Percentiles rank a stretch among this genome's conserved stretches.
phyloP scores from a whole-genome alignment of 2,329 filamentous ascomycete genomes.

The Pyrenophora seminiperda region DNA sequence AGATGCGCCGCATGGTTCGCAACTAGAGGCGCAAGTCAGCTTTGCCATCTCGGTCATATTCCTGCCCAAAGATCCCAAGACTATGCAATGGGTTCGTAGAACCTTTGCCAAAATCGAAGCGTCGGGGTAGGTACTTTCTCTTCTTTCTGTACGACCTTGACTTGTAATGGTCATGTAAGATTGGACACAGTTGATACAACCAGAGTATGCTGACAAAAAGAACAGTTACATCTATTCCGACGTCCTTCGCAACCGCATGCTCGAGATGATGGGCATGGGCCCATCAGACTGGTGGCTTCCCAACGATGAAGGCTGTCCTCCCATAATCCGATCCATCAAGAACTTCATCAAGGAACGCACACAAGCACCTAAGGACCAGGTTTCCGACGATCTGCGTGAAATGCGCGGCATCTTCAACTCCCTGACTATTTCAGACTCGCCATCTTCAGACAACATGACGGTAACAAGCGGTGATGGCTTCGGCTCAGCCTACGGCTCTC shows the following conservation, averaged over 20 bases:
- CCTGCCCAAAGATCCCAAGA: conserved; percentile 72
- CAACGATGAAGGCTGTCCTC: conserved; percentile 74
- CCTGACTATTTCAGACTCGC: conserved; percentile 46
- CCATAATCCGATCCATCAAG: conserved; percentile 76
- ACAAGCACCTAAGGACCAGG: conserved; percentile 54
- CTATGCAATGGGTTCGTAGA: conserved; percentile 78
- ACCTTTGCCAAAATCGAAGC: conserved; percentile 80
- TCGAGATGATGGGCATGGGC: conserved; percentile 73
- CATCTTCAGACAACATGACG: conserved; percentile 35
- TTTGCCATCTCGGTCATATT: conserved; percentile 79
- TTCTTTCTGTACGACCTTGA: not conserved
- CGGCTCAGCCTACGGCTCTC: conserved; percentile 28
- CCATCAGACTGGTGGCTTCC: conserved; percentile 89
- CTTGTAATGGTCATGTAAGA: not conserved
- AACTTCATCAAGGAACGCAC: conserved; percentile 80
- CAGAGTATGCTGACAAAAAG: conserved; percentile 13
- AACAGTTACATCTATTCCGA: conserved; percentile 81
- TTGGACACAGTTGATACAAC: no score
- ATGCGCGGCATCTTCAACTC: conserved; percentile 70
- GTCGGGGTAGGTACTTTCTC: conserved; percentile 72
- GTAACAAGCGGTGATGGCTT: conserved; percentile 33
- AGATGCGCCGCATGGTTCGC: conserved; percentile 68
- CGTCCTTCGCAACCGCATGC: conserved; percentile 74
- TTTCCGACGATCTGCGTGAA: conserved; percentile 70
- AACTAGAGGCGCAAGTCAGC: conserved; percentile 75